Conservation (phyloP, 2,329 filamentous ascomycete genomes). For the Rhytidhysteron rufulum region DNA sequence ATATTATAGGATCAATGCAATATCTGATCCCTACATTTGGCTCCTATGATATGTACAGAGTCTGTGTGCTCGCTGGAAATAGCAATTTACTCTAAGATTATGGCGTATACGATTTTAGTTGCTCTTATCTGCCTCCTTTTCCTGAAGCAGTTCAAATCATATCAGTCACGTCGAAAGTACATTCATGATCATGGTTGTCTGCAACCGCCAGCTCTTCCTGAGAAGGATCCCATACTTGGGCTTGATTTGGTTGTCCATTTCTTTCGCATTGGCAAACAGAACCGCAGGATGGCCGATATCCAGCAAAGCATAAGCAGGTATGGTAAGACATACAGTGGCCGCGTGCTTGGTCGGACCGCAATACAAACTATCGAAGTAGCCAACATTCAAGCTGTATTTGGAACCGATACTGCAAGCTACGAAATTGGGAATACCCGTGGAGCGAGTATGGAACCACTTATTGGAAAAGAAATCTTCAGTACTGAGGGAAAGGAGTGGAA, state of each 20-base stretch:
- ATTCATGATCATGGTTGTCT: not conserved
- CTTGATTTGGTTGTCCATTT: not conserved
- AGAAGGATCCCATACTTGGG: not conserved
- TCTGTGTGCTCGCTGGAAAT: too few relatives aligned
- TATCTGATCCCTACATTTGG: too few relatives aligned
- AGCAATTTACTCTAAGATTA: too few relatives aligned
- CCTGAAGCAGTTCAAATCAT: too few relatives aligned
- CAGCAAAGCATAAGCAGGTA: not conserved
- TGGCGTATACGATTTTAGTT: too few relatives aligned
- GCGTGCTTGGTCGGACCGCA: not conserved
- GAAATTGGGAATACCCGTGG: not conserved
- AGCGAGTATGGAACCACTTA: not conserved
- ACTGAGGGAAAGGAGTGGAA: not conserved
- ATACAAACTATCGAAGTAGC: not conserved
- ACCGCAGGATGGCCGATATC: not conserved
- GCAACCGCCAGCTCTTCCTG: not conserved
- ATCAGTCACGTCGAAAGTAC: too few relatives aligned
- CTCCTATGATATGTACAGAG: too few relatives aligned
- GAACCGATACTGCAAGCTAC: not conserved
- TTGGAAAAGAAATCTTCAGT: not conserved
- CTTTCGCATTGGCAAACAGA: not conserved
- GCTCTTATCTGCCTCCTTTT: too few relatives aligned
- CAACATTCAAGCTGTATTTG: not conserved
- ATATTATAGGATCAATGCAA: too few relatives aligned
- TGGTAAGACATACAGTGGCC: not conserved